These are phyloP conservation scores for Populus tremula DNA, from an alignment of 345 rosid genomes.

Conservation along the genomic window DNA sequence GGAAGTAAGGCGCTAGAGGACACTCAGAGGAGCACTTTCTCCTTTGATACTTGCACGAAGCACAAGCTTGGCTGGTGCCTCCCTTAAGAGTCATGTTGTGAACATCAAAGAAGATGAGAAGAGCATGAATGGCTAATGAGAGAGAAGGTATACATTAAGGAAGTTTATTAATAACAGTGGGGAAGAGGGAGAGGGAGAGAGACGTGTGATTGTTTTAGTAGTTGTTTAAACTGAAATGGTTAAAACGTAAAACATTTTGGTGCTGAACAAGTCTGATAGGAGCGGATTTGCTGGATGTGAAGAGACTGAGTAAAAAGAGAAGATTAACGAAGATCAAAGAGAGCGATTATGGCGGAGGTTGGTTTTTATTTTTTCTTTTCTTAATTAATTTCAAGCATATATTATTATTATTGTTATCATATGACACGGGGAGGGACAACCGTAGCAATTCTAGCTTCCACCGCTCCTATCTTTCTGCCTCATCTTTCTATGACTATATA, in stretches of 20 bases:
- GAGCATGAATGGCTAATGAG: background rate
- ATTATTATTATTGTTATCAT: background rate
- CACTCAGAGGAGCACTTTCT: constrained; percentile 69
- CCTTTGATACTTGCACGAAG: constrained; percentile 88
- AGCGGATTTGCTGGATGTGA: constrained; percentile 45
- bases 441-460: constrained; percentile 7
- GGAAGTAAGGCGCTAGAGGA: constrained; percentile 76
- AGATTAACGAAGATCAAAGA: constrained; percentile 5
- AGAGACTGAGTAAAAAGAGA: constrained; percentile 40
- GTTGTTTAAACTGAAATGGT: constrained; percentile 33
- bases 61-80: constrained; percentile 88
- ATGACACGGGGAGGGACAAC: constrained; percentile 22
- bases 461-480: background rate
- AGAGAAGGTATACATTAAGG: background rate
- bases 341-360: constrained; percentile 11
- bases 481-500: background rate
- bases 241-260: constrained; percentile 17
- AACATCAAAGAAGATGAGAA: background rate
- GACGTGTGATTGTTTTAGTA: background rate
- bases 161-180: background rate
- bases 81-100: constrained; percentile 80
- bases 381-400: background rate
- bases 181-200: background rate
- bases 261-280: constrained; percentile 42
- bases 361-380: background rate